These are phyloP conservation scores for Anthostomella pinea DNA, from an alignment of 2,329 filamentous ascomycete genomes.

Conservation along the genomic window DNA sequence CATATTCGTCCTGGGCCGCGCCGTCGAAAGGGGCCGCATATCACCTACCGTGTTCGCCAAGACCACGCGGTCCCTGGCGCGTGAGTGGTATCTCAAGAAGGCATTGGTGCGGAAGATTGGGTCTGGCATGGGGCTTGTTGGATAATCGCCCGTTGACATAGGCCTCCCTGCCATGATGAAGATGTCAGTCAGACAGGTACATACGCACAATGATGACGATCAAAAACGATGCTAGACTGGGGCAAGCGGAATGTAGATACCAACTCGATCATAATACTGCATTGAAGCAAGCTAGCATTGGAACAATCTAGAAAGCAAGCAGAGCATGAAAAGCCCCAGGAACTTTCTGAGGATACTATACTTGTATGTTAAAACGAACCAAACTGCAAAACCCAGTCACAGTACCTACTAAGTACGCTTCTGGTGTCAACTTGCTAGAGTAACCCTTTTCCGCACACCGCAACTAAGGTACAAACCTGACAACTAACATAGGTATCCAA, in stretches of 20 bases:
- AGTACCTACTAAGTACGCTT: not conserved
- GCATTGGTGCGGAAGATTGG: slow-evolving; percentile 76
- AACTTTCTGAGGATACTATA: no score
- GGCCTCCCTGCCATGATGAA: slow-evolving; percentile 5
- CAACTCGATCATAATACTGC: no score
- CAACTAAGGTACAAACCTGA: not conserved
- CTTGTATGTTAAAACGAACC: no score
- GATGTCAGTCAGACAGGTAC: not conserved
- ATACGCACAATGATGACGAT: no score
- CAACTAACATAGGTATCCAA: not conserved
- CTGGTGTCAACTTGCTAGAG: no score
- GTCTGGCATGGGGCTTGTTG: slow-evolving; percentile 65
- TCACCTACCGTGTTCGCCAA: slow-evolving; percentile 73
- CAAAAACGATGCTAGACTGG: not conserved
- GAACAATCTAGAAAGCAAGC: no score
- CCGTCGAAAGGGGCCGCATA: slow-evolving; percentile 70
- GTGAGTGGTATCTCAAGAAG: slow-evolving; percentile 84
- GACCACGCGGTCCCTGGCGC: slow-evolving; percentile 69
- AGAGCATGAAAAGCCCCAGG: no score
- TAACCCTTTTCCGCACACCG: no score
- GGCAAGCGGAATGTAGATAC: not conserved
- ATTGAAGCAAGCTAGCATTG: no score
- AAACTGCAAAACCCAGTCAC: no score
- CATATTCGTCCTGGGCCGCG: slow-evolving; percentile 76
- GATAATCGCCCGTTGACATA: no score